Evolutionary conservation across 2,329 filamentous ascomycete genomes (phyloP).

Genomic region (Pestalotiopsis sp.): DNA sequence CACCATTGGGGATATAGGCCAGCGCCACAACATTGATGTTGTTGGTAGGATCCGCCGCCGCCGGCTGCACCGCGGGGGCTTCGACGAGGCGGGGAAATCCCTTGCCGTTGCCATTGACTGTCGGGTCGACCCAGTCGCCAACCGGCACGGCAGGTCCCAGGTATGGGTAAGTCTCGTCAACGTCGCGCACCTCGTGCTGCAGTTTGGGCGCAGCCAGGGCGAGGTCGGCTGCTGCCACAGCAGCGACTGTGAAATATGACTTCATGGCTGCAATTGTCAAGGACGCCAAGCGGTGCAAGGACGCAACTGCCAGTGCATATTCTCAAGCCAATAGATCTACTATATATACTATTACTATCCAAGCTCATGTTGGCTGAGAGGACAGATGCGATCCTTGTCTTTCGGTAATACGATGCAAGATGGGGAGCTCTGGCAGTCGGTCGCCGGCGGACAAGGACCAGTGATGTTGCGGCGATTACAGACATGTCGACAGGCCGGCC

Average conservation of each 20-base stretch:
- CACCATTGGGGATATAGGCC: conserved; percentile 6
- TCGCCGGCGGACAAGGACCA: neutral
- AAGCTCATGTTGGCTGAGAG: neutral
- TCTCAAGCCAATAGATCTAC: neutral
- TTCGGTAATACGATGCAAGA: neutral
- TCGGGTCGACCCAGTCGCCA: conserved; percentile 6
- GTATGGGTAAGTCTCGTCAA: conserved; percentile 10
- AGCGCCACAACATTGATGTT: conserved; percentile 9
- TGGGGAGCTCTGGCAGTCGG: neutral
- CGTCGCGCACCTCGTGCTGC: conserved; percentile 5
- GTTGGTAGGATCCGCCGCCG: neutral
- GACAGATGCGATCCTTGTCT: neutral
- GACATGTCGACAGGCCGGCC: neutral
- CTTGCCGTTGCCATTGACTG: conserved; percentile 7
- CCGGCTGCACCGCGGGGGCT: conserved; percentile 4
- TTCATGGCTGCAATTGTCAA: neutral
- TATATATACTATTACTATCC: neutral
- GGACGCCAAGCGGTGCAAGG: neutral
- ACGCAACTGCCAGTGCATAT: neutral
- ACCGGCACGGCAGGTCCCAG: neutral
- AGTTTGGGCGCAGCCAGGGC: conserved; percentile 2
- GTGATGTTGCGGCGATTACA: neutral
- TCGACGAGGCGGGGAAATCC: conserved; percentile 11
- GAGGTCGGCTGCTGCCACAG: neutral
- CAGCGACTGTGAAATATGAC: neutral